phyloP scores from a whole-genome alignment of 2,329 filamentous ascomycete species.

The Canariomyces notabilis region DNA sequence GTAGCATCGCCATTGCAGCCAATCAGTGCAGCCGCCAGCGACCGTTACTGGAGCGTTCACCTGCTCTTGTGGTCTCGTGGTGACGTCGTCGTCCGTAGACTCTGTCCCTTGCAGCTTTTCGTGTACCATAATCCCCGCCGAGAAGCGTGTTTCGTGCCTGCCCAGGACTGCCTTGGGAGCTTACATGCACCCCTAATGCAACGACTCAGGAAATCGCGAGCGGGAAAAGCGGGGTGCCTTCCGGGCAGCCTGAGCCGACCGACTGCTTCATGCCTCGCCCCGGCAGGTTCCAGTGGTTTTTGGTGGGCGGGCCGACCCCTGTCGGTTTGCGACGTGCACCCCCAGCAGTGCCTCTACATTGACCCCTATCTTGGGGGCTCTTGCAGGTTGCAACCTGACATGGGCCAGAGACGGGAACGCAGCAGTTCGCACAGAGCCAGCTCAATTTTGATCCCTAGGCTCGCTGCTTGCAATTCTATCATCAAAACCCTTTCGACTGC shows the following conservation, averaged over 20 bases:
- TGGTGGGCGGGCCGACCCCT: constrained; percentile 6
- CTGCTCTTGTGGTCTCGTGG: neutral
- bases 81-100: constrained; percentile 6
- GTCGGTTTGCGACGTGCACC: constrained; percentile 16
- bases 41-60: neutral
- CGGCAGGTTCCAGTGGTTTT: too few relatives aligned
- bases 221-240: constrained; percentile 10
- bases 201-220: neutral
- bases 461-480: neutral
- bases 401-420: constrained; percentile 20
- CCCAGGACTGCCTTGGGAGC: too few relatives aligned
- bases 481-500: constrained; percentile 10
- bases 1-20: constrained; percentile 1
- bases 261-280: neutral
- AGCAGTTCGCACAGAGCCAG: constrained; percentile 15
- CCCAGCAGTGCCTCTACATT: constrained; percentile 20
- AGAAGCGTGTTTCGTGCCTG: constrained; percentile 6
- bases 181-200: constrained; percentile 12
- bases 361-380: constrained; percentile 27
- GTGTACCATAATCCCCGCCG: constrained; percentile 12
- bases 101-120: constrained; percentile 25
- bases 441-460: constrained; percentile 18
- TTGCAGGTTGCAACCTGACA: constrained; percentile 27
- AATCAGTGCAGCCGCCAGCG: constrained; percentile 5
- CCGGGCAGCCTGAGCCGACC: too few relatives aligned